Conservation (phyloP, 2,329 filamentous ascomycete species). For the Colletotrichum eremochloae region DNA sequence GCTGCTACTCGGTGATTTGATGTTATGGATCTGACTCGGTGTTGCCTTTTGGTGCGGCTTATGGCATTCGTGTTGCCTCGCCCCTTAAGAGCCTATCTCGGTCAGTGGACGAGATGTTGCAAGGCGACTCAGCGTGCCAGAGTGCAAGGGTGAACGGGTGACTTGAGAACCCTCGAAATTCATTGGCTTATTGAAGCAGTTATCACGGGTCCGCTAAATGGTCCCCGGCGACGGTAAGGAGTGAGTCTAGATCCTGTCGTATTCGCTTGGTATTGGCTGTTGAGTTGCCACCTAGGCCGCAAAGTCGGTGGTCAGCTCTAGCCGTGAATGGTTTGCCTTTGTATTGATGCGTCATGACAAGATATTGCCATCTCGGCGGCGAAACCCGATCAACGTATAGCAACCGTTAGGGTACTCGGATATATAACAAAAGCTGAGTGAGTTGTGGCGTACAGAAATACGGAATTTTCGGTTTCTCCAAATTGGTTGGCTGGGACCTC, state of each 20-base stretch:
- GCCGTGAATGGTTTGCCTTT: background rate
- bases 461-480: background rate
- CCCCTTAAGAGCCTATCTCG: no score
- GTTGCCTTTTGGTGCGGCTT: background rate
- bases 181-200: background rate
- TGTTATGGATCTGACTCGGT: background rate
- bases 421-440: no score
- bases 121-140: no score
- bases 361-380: background rate
- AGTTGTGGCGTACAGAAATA: background rate
- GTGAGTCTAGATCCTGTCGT: no score
- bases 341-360: background rate
- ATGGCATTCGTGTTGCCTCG: no score
- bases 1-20: background rate
- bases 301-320: background rate
- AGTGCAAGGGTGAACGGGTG: background rate
- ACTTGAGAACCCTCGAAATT: background rate
- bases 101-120: no score
- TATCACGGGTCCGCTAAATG: background rate
- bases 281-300: background rate
- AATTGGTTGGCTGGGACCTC: background rate
- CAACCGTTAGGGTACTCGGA: no score
- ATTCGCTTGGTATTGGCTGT: background rate
- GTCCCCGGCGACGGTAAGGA: background rate
- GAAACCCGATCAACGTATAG: background rate